Evolutionary conservation across 1,284 basidiomycete genomes (phyloP), one percentile per base, ranked within the genome.

Genomic region (Sutorius eximius): DNA sequence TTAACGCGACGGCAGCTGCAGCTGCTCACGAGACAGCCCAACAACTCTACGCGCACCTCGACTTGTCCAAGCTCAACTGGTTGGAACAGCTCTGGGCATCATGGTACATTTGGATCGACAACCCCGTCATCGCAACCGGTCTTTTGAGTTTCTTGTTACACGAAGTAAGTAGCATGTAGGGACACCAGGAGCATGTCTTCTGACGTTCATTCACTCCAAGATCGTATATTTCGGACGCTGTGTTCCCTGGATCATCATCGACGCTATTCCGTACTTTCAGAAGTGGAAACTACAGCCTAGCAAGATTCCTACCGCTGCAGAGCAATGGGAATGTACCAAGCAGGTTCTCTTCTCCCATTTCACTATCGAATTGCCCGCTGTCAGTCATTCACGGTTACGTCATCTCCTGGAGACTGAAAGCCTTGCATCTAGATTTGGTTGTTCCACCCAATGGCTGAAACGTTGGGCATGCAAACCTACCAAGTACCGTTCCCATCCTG

Each of bases 271-370:
- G 0, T 96, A 92, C 76, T 98, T 98, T 78, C 85, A 85, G 57
- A 82, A 86, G 75, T 98, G 93, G 92, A 99, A 99, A 75, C 79
- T 99, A 5, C 96, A 99, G 71, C 86, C 90, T 13, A 80, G 77
- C 63, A 98, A 98, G 74, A 69, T 92, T 1, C 91, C 95, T 4
- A 87, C 93, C 1, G 62, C 82, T 0, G 75, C 79, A 55, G 92
- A 98, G 70, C 94, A 98, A 73, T 97, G 94, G 94, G 88, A 93
- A 60, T 98, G 95, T 78, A 97, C 94, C 36, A 96, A 95, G 75
- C 87, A 89, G 66, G 96, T 99, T 30, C 81, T 99, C 7, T 86
- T 94, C 70, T 95, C 93, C 13, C 97, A 99, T 73, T 97, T 99
- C 71, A 96, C 95, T 37, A 89, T 98, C 62, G 96, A 99, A 74